Percentiles rank a stretch among this genome's conserved stretches.
Evolutionary conservation across 192 early-diverging fungal species (phyloP).

Genomic region (Coemansia sp.): DNA sequence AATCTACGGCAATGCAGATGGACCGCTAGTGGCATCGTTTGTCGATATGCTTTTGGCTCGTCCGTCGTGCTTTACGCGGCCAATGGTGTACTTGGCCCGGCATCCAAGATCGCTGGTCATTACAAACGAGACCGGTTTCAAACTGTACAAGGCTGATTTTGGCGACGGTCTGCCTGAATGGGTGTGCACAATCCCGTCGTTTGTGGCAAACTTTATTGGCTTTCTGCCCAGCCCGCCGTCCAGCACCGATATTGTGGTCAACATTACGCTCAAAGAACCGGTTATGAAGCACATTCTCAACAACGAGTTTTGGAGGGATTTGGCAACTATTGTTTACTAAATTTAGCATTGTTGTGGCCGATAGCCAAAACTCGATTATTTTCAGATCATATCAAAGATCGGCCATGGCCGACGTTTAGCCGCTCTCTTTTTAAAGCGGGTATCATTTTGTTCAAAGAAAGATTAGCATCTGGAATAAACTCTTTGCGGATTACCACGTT

Average conservation of each 20-base stretch:
- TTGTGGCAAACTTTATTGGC: conserved; percentile 50
- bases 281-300: conserved; percentile 37
- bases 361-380: neutral
- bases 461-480: too few relatives aligned
- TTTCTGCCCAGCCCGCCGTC: conserved; percentile 46
- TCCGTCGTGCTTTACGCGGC: conserved; percentile 41
- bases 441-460: too few relatives aligned
- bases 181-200: conserved; percentile 45
- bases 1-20: conserved; percentile 31
- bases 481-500: conserved; percentile 1
- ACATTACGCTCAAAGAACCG: conserved; percentile 34
- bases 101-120: conserved; percentile 35
- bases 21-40: conserved; percentile 35
- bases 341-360: neutral
- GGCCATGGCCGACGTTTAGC: neutral
- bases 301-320: conserved; percentile 38
- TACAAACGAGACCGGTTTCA: conserved; percentile 41
- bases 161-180: conserved; percentile 44
- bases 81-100: conserved; percentile 32
- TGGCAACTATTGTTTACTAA: conserved; percentile 41
- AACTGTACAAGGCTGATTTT: conserved; percentile 43
- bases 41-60: conserved; percentile 33
- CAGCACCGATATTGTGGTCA: conserved; percentile 40
- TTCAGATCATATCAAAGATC: neutral
- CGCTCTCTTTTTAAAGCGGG: neutral